These are phyloP conservation scores for Detonula confervacea DNA, from an alignment of 352 stramenopile genomes.

Conservation along the genomic window DNA sequence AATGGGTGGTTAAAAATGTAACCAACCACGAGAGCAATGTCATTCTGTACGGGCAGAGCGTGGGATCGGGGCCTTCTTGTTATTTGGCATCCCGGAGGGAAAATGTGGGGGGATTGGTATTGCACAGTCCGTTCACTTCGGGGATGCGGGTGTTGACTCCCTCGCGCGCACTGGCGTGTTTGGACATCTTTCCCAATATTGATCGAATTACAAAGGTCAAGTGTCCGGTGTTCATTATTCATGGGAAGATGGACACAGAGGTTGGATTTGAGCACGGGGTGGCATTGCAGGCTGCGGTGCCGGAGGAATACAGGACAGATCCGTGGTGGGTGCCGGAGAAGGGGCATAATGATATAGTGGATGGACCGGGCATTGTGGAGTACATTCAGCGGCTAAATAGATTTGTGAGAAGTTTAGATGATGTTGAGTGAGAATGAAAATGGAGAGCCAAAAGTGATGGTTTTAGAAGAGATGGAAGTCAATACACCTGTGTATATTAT, in stretches of 20 bases:
- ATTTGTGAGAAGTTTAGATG: conserved; percentile 73
- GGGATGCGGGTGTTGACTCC: conserved; percentile 84
- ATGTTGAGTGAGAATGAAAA: not conserved
- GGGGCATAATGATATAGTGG: conserved; percentile 87
- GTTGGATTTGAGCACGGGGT: conserved; percentile 82
- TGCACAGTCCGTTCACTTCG: conserved; percentile 83
- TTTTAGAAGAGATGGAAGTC: not conserved
- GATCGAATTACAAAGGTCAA: conserved; percentile 76
- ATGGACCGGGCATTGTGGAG: conserved; percentile 75
- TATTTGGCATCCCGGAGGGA: conserved; percentile 66
- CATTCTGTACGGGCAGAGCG: conserved; percentile 85
- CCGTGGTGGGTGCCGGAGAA: conserved; percentile 85
- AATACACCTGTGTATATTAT: no score
- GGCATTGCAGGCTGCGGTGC: conserved; percentile 77
- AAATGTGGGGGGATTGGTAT: conserved; percentile 74
- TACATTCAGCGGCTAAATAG: conserved; percentile 72
- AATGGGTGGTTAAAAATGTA: conserved; percentile 65
- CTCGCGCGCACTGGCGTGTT: conserved; percentile 71
- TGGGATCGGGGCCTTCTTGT: conserved; percentile 82
- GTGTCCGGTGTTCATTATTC: conserved; percentile 86
- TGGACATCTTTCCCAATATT: conserved; percentile 86
- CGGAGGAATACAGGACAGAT: conserved; percentile 67
- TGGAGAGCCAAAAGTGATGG: no score
- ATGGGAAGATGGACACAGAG: conserved; percentile 84
- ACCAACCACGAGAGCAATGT: conserved; percentile 60